A percentile compares a stretch with the other conserved stretches of the same genome.
These are phyloP conservation scores for Pseudozyma pruni DNA, from an alignment of 1,284 basidiomycete genomes.

Conservation along the genomic window DNA sequence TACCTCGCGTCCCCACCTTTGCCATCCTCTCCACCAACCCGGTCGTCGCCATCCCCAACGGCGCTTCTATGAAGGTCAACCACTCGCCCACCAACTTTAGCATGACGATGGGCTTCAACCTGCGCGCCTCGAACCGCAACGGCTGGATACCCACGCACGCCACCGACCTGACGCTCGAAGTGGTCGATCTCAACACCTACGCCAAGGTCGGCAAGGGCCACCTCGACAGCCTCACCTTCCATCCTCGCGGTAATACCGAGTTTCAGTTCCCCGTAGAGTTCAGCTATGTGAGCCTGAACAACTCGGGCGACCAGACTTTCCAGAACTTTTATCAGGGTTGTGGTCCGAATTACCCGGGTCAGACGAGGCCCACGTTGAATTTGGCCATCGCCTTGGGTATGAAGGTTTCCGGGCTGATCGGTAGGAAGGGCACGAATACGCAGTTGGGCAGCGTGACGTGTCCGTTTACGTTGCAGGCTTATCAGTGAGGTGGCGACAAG, in stretches of 20 bases:
- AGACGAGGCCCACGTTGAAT: constrained; percentile 41
- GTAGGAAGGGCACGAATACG: constrained; percentile 42
- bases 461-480: constrained; percentile 47
- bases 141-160: constrained; percentile 46
- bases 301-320: constrained; percentile 54
- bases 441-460: constrained; percentile 42
- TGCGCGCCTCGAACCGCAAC: constrained; percentile 51
- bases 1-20: constrained; percentile 59
- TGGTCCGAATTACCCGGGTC: constrained; percentile 32
- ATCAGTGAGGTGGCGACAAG: constrained; percentile 11
- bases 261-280: constrained; percentile 58
- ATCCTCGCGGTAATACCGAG: constrained; percentile 26
- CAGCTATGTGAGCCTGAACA: constrained; percentile 48
- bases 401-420: constrained; percentile 50
- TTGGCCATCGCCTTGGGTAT: constrained; percentile 46
- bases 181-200: constrained; percentile 46
- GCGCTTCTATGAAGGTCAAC: constrained; percentile 48
- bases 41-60: constrained; percentile 52
- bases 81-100: constrained; percentile 49
- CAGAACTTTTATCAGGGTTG: constrained; percentile 52
- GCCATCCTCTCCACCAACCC: constrained; percentile 50
- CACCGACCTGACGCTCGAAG: constrained; percentile 36
- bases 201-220: constrained; percentile 45
- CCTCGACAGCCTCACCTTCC: constrained; percentile 24
- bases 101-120: constrained; percentile 60